Evolutionary conservation across 2,329 filamentous ascomycete genomes (phyloP), one percentile per base, ranked within the genome.

Genomic region (Alternaria gansuensis): DNA sequence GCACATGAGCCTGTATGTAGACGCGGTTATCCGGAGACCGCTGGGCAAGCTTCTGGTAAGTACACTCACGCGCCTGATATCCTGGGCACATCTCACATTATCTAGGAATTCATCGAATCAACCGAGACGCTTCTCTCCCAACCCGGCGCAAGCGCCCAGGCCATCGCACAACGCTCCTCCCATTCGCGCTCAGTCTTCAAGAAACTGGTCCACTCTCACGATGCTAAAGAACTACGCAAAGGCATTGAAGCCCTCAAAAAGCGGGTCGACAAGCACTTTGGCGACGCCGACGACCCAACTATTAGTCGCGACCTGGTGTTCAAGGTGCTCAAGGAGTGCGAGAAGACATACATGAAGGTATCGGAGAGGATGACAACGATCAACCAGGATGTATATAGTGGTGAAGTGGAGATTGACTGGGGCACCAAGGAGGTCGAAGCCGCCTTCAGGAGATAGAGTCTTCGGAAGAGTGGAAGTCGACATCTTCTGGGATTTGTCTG

Each of bases 201-300:
- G 83, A 97, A 97, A 80, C 81, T 97, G 4, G 83, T 97, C 33
- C 85, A 89, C 55, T 84, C 85, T 43, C 91, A 95, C 76, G 94
- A 98, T 76, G 83, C 83, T 21, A 93, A 91, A 75, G 93, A 97
- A 78, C 86, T 97, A 41, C 87, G 90, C 64, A 93, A 93, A 74
- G 93, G 94, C n/a, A 90, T 97, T 67, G 92, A 97, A 71, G 86
- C 91, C 53, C 83, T 98, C 66, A 90, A 90, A 71, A 97, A 96
- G 81, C 87, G 94, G 49, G 91, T 98, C 1, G 94, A 98, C 79
- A 99, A 98, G 81, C 94, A 98, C 78, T 98, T 98, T 82, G 92
- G 92, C 41, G 92, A 96, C 67, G 90, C 89, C 5, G 92, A 96
- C 67, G 90, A 93, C 63, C 87, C 88, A 54, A 85, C 81, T 23